phyloP scores from a whole-genome alignment of 2,329 filamentous ascomycete species.

The Akanthomyces dipterigenus region DNA sequence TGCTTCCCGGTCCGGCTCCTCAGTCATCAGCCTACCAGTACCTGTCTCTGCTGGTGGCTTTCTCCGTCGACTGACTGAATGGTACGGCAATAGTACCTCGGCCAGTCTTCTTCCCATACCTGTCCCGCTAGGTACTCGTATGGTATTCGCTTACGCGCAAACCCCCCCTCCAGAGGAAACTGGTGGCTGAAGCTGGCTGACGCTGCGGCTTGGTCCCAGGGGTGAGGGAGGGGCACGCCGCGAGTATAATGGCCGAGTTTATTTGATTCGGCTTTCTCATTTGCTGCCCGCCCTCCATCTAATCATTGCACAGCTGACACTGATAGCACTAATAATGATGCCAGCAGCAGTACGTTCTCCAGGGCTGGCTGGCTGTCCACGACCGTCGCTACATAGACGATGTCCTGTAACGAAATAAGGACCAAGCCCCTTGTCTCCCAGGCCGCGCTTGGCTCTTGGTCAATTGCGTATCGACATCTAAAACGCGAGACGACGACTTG shows the following conservation, averaged over 20 bases:
- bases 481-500: constrained; percentile 1
- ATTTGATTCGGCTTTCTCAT: background rate
- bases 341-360: too few relatives aligned
- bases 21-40: background rate
- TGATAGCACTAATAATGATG: background rate
- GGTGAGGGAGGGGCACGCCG: background rate
- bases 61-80: background rate
- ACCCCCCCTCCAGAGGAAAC: background rate
- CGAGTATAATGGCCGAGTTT: background rate
- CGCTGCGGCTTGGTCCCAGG: background rate
- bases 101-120: background rate
- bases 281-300: background rate
- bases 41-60: background rate
- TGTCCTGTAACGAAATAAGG: background rate
- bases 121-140: background rate
- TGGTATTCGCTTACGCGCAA: background rate
- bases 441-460: background rate
- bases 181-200: constrained; percentile 1
- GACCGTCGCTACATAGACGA: too few relatives aligned
- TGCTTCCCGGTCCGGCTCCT: background rate
- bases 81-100: background rate
- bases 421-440: too few relatives aligned
- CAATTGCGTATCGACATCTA: background rate
- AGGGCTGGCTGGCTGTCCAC: too few relatives aligned
- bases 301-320: background rate